Base-by-base conservation (phyloP, 768 basidiomycete genomes). In the Dentipellis fragilis region DNA sequence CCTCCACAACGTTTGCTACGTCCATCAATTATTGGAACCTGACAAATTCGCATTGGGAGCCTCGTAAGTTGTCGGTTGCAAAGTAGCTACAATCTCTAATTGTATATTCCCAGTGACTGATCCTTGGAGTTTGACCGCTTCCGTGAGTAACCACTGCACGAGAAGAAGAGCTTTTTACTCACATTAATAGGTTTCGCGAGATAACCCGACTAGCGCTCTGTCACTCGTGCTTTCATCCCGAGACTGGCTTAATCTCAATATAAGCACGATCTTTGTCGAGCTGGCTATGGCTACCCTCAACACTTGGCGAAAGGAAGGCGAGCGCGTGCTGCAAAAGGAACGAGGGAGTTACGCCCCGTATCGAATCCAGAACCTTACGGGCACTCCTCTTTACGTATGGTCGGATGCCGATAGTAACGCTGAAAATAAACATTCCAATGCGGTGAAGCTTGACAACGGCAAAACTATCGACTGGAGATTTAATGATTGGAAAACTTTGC, bases 41-140 rank as follows among this genome's bases (percentile, higher is more conserved):
- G 51, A 85, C 86, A 21, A 97, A 96, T 66, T 98, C 96, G 49
- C 93, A 98, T 64, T 99, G 96, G 93, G 96, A 98, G 69, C 95
- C 96, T 34, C 68, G 88, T 89, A 65, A 59, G 84, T 71, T 1
- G 12, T 49, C 21, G 21, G 35, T 16, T 49, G 11, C 54, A 34
- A 11, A 5, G 49, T 21, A 35, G 35, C 3, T 29, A 29, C 29
- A 29, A 29, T 29, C 3, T 3, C 29, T 29, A 52, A 39, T 36
- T 10, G 10, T 2, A 4, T 10, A 21, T 23, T 12, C 2, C 1
- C 62, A 90, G 87, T 99, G 54, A 90, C 95, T 59, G 96, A 99
- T 66, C 96, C 96, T 2, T 99, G 95, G 94, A 87, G 84, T 16
- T 87, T 96, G 61, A 83, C 84, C 10, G 66, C 87, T 49, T 77